Evolutionary conservation across 2,329 filamentous ascomycete species (phyloP), one percentile per base, ranked within the genome.

Genomic region (Curvularia verruculosa): DNA sequence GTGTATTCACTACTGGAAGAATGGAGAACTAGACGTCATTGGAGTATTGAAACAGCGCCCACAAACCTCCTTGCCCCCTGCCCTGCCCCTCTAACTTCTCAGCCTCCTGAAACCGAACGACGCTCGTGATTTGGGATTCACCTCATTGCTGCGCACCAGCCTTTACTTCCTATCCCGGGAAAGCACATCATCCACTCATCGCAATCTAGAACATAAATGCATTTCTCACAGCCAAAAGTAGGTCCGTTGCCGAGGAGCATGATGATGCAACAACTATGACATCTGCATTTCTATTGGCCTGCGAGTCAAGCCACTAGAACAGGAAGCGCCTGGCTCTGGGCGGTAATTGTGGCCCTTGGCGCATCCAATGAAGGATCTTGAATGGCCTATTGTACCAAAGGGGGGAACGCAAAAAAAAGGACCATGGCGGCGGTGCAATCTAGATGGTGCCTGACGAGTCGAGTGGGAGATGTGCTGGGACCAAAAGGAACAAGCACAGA

Each of bases 151-250:
- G 46, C 21, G 66, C 62, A 49, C 76, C 65, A 29, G 60, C 47
- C 31, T 67, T 61, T 2, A 34, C 66, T 71, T 55, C 79, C 81
- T 0, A 65, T 75, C 5, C 77, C 69, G 46, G 81, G 77, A 60
- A 82, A 80, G 63, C 79, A 61, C 15, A 67, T 39, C 8, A 61
- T 78, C 3, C 51, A 61, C 73, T 85, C 84, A 66, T 77, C 83
- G 49, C 84, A 62, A 70, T 84, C 82, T 80, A 84, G 82, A 64
- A 80, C 75, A 81, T 82, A 56, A 85, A 81, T 41, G 82, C 77
- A 56, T 77, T 78, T 0, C 83, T 82, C 41, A 84, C 62, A 54
- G 82, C 84, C 12, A 79, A 23, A 72, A 10, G 80, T 70, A 0
- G 80, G 66, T 0, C 83, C 83, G 68, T 82, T 82, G 0, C 82